Base-by-base conservation (phyloP, 768 basidiomycete genomes). In the Tricholoma saponaceum region DNA sequence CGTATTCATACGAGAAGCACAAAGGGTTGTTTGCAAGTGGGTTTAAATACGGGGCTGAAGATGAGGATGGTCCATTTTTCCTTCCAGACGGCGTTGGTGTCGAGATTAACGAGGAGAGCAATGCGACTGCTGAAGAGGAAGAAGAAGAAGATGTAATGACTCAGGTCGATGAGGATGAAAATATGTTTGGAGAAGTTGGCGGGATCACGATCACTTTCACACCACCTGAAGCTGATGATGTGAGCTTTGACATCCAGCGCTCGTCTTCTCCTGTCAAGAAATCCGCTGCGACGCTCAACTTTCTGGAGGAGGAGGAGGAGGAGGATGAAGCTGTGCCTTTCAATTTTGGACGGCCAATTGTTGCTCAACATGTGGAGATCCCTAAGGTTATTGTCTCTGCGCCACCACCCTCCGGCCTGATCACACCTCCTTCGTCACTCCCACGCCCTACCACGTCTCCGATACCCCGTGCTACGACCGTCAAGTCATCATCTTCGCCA, bases 131-230 rank as follows among this genome's bases (percentile, higher is more conserved):
- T 56, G 81, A 80, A 58, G 77, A 76, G 14, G 74, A 78, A 51
- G 73, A 69, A 50, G 70, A 70, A 30, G 75, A 73, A n/a, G 66
- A 67, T 52, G 64, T 70, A 16, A 64, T 72, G 68, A 74, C 46
- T 7, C 28, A 58, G 14, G 63, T 64, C 4, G 74, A 79, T 13
- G 74, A 74, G 23, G 79, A 79, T 13, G 77, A 77, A 20, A 79
- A 83, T 43, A 79, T 84, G 62, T 76, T 83, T 55, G 85, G 84
- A 28, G 82, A 86, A 56, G 81, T 82, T 43, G 83, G 85, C 25
- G 90, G 89, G 5, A 88, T 92, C 66, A 83, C 79, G 59, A 90
- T 91, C 62, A 87, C 79, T 3, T 90, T 91, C 60, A 83, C 82
- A 3, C 81, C 85, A 18, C 85, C 89, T n/a, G 72, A 67, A 10